These are phyloP conservation scores for Boletus coccyginus DNA, from an alignment of 768 basidiomycete genomes.

Conservation along the genomic window DNA sequence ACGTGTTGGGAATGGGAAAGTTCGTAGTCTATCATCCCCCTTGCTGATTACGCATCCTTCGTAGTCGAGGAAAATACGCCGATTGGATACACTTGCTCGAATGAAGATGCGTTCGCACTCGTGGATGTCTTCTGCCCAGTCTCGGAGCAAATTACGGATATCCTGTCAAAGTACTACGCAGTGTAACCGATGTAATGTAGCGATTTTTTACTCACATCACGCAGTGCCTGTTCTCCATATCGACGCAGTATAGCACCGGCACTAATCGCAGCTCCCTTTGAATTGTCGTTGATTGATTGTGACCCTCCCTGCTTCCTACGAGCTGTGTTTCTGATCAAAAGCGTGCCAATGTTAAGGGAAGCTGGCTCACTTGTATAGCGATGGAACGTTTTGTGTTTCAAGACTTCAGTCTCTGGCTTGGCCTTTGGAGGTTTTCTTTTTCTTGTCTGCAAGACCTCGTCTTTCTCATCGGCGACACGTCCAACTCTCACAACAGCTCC, in stretches of 20 bases:
- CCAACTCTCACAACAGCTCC: conserved; percentile 82
- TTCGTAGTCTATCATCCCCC: conserved; percentile 79
- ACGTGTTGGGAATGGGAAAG: conserved; percentile 95
- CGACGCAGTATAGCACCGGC: conserved; percentile 91
- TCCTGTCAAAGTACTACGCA: conserved; percentile 49
- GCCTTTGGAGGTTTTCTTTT: conserved; percentile 61
- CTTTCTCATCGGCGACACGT: conserved; percentile 44
- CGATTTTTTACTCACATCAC: conserved; percentile 60
- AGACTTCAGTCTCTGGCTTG: conserved; percentile 75
- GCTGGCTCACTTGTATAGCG: conserved; percentile 87
- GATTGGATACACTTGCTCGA: conserved; percentile 83
- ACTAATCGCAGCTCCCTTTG: conserved; percentile 90
- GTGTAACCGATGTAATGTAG: background rate
- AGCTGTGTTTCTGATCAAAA: conserved; percentile 48
- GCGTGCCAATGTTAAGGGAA: background rate
- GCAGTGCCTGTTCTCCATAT: conserved; percentile 91
- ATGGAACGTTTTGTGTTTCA: conserved; percentile 95
- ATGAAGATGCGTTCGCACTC: conserved; percentile 91
- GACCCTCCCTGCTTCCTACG: conserved; percentile 97
- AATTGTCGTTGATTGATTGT: conserved; percentile 87
- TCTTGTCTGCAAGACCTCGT: conserved; percentile 36
- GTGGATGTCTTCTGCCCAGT: conserved; percentile 86
- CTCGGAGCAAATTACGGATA: conserved; percentile 75
- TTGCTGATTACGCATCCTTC: conserved; percentile 75
- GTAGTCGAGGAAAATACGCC: conserved; percentile 87